phyloP scores from a whole-genome alignment of 768 basidiomycete species.

The Suillus decipiens region DNA sequence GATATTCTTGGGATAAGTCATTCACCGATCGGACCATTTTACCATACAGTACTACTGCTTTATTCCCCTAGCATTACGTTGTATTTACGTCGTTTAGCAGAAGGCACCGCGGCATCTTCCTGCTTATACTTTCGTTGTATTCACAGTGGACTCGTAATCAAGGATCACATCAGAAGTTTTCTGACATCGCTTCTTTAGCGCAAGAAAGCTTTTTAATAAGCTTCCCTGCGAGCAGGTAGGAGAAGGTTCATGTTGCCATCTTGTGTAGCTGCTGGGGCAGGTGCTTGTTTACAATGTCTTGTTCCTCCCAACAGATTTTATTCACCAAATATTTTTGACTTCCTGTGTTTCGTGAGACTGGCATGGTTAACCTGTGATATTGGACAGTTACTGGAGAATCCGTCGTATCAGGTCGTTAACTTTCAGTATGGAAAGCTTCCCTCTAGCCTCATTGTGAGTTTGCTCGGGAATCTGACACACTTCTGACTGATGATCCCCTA shows the following conservation, averaged over 20 bases:
- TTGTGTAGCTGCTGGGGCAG: neutral
- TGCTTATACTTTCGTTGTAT: slow-evolving; percentile 16
- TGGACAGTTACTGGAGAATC: neutral
- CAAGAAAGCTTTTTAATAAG: neutral
- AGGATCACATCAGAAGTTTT: slow-evolving; percentile 13
- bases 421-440: neutral
- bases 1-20: slow-evolving; percentile 24
- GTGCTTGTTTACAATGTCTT: neutral
- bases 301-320: neutral
- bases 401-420: neutral
- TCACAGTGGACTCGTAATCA: slow-evolving; percentile 16
- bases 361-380: neutral
- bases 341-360: slow-evolving; percentile 3
- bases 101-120: slow-evolving; percentile 1
- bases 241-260: neutral
- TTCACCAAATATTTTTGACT: neutral
- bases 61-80: slow-evolving; percentile 22
- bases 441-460: neutral
- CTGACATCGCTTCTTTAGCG: neutral
- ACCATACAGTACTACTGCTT: slow-evolving; percentile 35
- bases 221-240: neutral
- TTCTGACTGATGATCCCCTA: neutral
- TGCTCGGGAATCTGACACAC: neutral
- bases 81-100: slow-evolving; percentile 8
- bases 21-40: slow-evolving; percentile 26